Conservation (phyloP, 805 yeast species). For the Candida silvicultrix region DNA sequence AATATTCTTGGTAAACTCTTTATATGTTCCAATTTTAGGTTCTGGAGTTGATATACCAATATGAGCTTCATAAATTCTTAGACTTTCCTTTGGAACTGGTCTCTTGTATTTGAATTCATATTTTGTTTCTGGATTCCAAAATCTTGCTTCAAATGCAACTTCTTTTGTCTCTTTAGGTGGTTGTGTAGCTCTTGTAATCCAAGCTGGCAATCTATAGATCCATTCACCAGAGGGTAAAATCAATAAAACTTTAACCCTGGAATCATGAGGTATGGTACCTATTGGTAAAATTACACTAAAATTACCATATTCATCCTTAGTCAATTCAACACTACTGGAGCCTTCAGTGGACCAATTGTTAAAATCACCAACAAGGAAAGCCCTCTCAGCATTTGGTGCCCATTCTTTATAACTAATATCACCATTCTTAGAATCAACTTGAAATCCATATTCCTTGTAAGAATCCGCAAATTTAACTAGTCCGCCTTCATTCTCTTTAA, state of each 20-base stretch:
- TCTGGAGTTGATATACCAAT: slow-evolving; percentile 92
- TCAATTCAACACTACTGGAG: slow-evolving; percentile 40
- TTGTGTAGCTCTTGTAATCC: slow-evolving; percentile 79
- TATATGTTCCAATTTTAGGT: slow-evolving; percentile 77
- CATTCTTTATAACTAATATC: slow-evolving; percentile 70
- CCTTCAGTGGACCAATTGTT: slow-evolving; percentile 59
- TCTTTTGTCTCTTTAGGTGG: slow-evolving; percentile 47
- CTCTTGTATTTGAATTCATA: slow-evolving; percentile 52
- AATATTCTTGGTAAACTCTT: slow-evolving; percentile 72
- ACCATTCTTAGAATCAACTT: slow-evolving; percentile 39
- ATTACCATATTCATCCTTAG: slow-evolving; percentile 61
- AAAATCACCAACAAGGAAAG: slow-evolving; percentile 87
- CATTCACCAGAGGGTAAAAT: slow-evolving; percentile 60
- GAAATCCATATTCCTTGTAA: slow-evolving; percentile 72
- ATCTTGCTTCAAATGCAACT: slow-evolving; percentile 72
- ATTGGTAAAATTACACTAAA: slow-evolving; percentile 56
- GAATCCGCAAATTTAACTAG: slow-evolving; percentile 68
- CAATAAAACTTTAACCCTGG: slow-evolving; percentile 68
- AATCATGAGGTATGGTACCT: slow-evolving; percentile 76
- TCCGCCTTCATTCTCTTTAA: slow-evolving; percentile 58
- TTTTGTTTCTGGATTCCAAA: slow-evolving; percentile 72
- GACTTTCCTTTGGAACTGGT: slow-evolving; percentile 46
- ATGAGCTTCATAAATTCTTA: slow-evolving; percentile 91
- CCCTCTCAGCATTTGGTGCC: slow-evolving; percentile 80
- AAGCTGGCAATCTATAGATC: slow-evolving; percentile 82